Percentiles rank a stretch among this genome's conserved stretches.
phyloP scores from a whole-genome alignment of 306 rosid species.

The Adenanthera pavonina region DNA sequence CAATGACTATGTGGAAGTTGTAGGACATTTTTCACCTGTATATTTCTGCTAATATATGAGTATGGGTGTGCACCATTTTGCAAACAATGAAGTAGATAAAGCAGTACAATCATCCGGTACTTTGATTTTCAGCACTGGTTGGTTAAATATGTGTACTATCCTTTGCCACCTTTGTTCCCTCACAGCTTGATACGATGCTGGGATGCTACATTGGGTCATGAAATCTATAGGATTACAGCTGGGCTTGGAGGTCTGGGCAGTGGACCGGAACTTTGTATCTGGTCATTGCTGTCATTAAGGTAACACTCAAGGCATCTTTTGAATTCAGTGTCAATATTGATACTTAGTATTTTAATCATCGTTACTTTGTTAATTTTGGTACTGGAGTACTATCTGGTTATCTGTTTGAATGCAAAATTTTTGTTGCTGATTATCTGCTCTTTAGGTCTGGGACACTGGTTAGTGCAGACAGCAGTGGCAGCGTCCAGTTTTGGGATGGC shows the following conservation, averaged over 20 bases:
- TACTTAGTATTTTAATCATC: not conserved
- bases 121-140: not conserved
- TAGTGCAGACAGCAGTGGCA: conserved; percentile 96
- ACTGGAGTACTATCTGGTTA: not conserved
- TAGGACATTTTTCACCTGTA: not conserved
- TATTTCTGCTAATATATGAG: not conserved
- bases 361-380: conserved; percentile 27
- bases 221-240: conserved; percentile 84
- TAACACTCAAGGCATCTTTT: conserved; percentile 36
- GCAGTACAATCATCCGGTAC: conserved; percentile 4
- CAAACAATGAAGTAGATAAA: not conserved
- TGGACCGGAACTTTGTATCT: conserved; percentile 76
- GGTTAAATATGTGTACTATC: not conserved
- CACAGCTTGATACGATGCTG: conserved; percentile 81
- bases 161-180: conserved; percentile 12
- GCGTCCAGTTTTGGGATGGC: conserved; percentile 96
- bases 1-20: conserved; percentile 9
- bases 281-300: conserved; percentile 91
- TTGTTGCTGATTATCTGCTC: conserved; percentile 35
- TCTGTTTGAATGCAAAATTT: conserved; percentile 19
- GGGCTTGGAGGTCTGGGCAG: conserved; percentile 85
- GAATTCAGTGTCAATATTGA: not conserved
- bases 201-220: conserved; percentile 66
- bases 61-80: not conserved
- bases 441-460: conserved; percentile 93